These are phyloP conservation scores for Aureobasidium subglaciale DNA, from an alignment of 2,329 filamentous ascomycete genomes.

Conservation along the genomic window DNA sequence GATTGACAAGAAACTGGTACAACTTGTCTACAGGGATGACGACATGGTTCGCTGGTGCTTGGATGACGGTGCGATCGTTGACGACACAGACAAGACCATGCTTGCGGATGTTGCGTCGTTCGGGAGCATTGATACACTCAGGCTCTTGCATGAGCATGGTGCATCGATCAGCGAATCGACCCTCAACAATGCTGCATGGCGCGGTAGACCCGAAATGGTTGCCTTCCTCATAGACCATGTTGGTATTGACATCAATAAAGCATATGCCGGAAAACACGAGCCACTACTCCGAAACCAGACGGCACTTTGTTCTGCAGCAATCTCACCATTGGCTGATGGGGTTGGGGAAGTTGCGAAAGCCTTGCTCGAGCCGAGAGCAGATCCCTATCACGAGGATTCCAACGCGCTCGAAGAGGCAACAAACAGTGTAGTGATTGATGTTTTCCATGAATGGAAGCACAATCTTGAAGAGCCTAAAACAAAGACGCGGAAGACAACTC, in stretches of 20 bases:
- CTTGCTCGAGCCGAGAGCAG: not conserved
- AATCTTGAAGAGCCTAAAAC: not conserved
- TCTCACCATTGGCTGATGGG: not conserved
- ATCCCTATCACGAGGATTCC: not conserved
- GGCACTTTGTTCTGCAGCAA: not conserved
- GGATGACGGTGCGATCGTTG: not conserved
- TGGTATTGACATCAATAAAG: not conserved
- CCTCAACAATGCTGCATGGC: not conserved
- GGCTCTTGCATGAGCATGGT: not conserved
- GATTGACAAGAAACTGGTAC: not conserved
- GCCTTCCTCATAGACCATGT: not conserved
- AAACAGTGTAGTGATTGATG: not conserved
- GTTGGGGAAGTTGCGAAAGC: not conserved
- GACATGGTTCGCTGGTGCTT: not conserved
- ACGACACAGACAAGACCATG: not conserved
- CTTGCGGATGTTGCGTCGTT: not conserved
- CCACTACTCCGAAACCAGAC: not conserved
- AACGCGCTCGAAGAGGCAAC: not conserved
- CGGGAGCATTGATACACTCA: not conserved
- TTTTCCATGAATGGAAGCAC: not conserved
- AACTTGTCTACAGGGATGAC: not conserved
- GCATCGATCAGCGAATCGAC: constrained; percentile 1
- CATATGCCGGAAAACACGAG: not conserved
- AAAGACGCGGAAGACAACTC: not conserved
- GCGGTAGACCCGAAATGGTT: not conserved